phyloP scores from a whole-genome alignment of 441 rosid genomes.

The Monsonia emarginata region DNA sequence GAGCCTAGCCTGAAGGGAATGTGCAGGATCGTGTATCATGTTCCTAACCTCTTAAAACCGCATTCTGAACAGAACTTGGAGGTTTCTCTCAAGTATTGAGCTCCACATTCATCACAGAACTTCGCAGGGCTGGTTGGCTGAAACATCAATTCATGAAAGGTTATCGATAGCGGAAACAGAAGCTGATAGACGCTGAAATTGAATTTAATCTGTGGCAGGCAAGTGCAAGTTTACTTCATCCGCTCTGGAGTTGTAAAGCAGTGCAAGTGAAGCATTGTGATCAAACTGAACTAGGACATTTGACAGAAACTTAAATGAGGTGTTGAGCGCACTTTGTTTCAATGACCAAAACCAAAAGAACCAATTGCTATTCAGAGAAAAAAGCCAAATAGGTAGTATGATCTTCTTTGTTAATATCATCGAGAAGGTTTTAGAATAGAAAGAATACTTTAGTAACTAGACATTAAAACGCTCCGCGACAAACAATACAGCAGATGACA shows the following conservation, averaged over 20 bases:
- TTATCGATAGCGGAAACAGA: not conserved
- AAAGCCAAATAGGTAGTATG: too few species aligned
- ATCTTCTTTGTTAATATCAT: too few species aligned
- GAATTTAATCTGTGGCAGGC: too few species aligned
- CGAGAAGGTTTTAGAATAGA: not conserved
- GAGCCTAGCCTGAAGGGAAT: not conserved
- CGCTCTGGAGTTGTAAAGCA: too few species aligned
- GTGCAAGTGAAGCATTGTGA: too few species aligned
- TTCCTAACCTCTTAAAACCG: constrained; percentile 74
- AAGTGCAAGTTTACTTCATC: too few species aligned
- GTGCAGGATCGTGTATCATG: constrained; percentile 19
- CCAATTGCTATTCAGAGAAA: not conserved
- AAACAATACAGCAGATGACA: not conserved
- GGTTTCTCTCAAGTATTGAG: constrained; percentile 68
- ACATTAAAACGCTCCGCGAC: not conserved
- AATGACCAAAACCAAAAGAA: not conserved
- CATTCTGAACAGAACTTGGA: constrained; percentile 93
- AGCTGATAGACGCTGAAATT: not conserved
- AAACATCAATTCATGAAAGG: constrained; percentile 14
- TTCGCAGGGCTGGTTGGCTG: constrained; percentile 66
- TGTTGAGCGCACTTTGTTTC: not conserved
- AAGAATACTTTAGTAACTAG: not conserved
- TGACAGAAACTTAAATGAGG: too few species aligned
- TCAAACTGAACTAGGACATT: too few species aligned
- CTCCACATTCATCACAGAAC: constrained; percentile 85